Evolutionary conservation across 2,329 filamentous ascomycete genomes (phyloP).

Genomic region (Alternaria brassicicola): DNA sequence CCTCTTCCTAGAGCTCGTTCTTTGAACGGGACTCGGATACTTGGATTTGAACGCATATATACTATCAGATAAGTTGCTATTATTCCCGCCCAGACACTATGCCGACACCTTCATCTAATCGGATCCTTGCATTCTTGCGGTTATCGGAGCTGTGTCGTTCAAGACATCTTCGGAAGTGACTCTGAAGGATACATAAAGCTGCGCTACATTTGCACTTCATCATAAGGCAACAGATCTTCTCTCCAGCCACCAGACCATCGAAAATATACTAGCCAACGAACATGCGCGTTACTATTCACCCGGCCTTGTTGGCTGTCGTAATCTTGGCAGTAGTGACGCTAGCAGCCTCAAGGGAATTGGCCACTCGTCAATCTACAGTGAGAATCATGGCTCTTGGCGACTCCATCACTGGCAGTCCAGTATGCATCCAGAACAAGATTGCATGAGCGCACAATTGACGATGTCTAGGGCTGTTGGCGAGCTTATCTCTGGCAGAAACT

Average conservation of each 20-base stretch:
- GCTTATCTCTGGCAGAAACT: constrained; percentile 35
- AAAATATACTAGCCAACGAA: neutral
- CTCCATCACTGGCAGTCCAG: constrained; percentile 30
- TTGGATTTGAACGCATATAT: neutral
- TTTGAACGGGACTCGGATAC: too few species aligned
- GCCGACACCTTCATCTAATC: neutral
- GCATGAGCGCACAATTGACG: neutral
- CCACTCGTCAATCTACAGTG: constrained; percentile 20
- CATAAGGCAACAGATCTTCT: neutral
- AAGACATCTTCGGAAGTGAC: neutral
- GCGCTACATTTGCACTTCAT: neutral
- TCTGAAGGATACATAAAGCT: neutral
- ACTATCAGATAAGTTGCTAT: neutral
- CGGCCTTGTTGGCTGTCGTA: neutral
- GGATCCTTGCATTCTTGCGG: neutral
- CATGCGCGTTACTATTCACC: neutral
- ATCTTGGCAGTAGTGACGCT: neutral
- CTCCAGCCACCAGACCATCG: neutral
- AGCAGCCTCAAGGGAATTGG: constrained; percentile 7
- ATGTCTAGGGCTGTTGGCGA: constrained; percentile 39
- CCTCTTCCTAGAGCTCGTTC: neutral
- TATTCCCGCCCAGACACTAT: too few species aligned
- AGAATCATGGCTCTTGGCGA: constrained; percentile 36
- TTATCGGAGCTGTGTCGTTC: neutral
- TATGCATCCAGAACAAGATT: neutral